These are phyloP conservation scores for Cercophora scortea DNA, from an alignment of 495 filamentous ascomycete species.

Conservation along the genomic window DNA sequence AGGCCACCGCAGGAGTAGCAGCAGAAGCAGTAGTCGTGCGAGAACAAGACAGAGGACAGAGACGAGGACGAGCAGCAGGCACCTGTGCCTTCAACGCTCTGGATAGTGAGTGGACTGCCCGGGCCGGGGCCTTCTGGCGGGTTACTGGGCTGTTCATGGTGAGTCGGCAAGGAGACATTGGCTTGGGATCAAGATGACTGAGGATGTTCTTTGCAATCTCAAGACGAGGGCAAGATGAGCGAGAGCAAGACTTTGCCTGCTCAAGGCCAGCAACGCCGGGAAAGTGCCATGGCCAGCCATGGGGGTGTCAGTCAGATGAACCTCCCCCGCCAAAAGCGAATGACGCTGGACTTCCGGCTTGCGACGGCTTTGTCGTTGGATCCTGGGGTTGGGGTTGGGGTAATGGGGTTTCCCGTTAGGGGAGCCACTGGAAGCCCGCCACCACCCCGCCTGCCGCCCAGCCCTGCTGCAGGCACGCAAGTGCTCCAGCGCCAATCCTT, in stretches of 20 bases:
- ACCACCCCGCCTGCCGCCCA: background rate
- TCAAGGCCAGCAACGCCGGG: too few relatives aligned
- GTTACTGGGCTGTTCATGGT: constrained; percentile 11
- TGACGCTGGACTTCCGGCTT: constrained; percentile 17
- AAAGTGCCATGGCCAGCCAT: too few relatives aligned
- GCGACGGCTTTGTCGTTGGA: constrained; percentile 20
- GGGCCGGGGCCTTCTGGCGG: too few relatives aligned
- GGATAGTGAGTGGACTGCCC: background rate
- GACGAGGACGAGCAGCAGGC: background rate
- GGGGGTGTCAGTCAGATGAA: background rate
- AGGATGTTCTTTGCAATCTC: background rate
- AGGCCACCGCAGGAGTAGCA: background rate
- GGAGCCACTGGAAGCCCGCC: background rate
- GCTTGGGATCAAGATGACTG: too few relatives aligned
- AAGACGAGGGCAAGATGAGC: background rate
- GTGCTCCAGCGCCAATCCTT: background rate
- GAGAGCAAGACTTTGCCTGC: too few relatives aligned
- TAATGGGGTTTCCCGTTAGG: background rate
- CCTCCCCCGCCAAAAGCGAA: background rate
- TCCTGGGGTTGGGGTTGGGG: background rate
- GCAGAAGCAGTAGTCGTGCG: background rate
- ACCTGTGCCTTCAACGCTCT: background rate
- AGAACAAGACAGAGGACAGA: too few relatives aligned
- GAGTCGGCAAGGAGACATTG: background rate
- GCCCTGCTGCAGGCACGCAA: background rate